Evolutionary conservation across 768 basidiomycete species (phyloP).

Genomic region (Rhodotorula sphaerocarpa): DNA sequence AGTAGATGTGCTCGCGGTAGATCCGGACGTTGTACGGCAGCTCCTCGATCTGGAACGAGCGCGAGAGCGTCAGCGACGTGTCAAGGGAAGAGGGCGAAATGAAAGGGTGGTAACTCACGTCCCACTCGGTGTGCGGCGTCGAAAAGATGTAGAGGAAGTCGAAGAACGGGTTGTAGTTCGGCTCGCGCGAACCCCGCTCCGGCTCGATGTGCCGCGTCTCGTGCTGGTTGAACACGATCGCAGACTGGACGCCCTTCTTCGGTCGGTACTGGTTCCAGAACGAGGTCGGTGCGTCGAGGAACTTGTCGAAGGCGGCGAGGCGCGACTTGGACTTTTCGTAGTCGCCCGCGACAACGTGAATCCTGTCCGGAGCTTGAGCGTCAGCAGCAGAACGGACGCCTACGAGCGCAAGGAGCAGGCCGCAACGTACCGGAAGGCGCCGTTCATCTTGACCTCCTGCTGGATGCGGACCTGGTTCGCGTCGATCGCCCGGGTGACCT

Average conservation of each 20-base stretch:
- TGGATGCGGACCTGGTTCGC: conserved; percentile 39
- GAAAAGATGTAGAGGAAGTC: conserved; percentile 39
- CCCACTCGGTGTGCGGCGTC: conserved; percentile 37
- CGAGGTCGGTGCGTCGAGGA: conserved; percentile 34
- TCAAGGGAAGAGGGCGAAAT: too few relatives aligned
- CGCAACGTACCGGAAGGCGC: conserved; percentile 34
- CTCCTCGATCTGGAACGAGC: conserved; percentile 23
- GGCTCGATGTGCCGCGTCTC: conserved; percentile 29
- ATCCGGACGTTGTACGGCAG: conserved; percentile 33
- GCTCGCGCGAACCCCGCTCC: conserved; percentile 17
- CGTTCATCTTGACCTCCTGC: conserved; percentile 41
- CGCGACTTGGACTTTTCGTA: conserved; percentile 2
- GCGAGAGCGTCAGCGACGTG: not conserved
- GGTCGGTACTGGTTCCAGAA: conserved; percentile 39
- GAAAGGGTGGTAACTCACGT: conserved; percentile 15
- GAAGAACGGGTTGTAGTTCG: conserved; percentile 39
- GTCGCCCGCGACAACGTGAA: conserved; percentile 37
- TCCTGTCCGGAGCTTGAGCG: conserved; percentile 25
- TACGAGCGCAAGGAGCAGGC: too few relatives aligned
- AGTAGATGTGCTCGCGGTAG: conserved; percentile 36
- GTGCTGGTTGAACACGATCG: conserved; percentile 30
- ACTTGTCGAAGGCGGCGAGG: conserved; percentile 31
- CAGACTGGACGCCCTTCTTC: conserved; percentile 22
- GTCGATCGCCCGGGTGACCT: conserved; percentile 38
- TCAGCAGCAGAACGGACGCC: not conserved